Evolutionary conservation across 345 rosid species (phyloP), one percentile per base, ranked within the genome.

Genomic region (Acer yangbiense): DNA sequence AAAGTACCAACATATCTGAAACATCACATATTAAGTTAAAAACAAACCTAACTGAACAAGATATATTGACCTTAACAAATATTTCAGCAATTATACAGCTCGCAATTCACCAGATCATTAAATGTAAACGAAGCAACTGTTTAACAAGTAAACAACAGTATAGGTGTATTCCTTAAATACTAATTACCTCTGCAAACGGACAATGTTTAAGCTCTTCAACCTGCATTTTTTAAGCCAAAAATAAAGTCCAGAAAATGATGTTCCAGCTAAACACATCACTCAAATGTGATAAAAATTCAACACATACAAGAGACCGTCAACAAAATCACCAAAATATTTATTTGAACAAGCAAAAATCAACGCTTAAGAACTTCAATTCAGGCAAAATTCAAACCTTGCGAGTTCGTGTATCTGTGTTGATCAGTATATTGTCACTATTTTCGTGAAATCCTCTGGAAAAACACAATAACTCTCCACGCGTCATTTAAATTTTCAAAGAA

Each of bases 1-100:
- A 39, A 96, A 92, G 79, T 93, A 93, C 97, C 97, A 96, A 80
- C 98, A 91, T 74, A 96, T 89, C 97, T 80, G 76, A 60, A 68
- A 72, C 29, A 54, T 18, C 17, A 44, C 41, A 72, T 25, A 74
- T 17, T 48, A 48, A 39, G 48, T 16, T 52, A 35, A 12, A 74
- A 18, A 68, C 44, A 68, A 66, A 1, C 46, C 55, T 35, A 17
- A 20, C 35, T 25, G 4, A 62, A 71, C 60, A 52, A 43, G 68
- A 55, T n/a, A 20, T 63, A 39, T n/a, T 21, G 72, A 21, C 48
- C 32, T 25, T 9, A 20, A 73, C 8, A 21, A 2, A 32, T 6
- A 16, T 50, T 20, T 43, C 9, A 23, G 35, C 41, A 62, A 6
- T 7, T 57, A 21, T 46, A 46, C 17, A 41, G 41, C 16, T 41